Conservation (phyloP, 257 asterid genomes). For the Fraxinus americana region DNA sequence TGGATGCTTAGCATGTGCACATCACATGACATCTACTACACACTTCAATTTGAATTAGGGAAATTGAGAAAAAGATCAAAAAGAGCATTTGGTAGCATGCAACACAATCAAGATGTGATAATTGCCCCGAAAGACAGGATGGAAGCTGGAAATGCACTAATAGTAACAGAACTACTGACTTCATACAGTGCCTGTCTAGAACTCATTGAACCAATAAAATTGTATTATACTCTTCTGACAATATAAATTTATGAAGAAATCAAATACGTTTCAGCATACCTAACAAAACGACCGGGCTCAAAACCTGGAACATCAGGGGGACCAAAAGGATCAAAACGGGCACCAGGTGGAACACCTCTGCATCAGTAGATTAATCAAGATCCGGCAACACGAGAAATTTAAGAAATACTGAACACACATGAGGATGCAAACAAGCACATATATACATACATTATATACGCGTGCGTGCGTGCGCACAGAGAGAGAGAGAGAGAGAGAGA, state of each 20-base stretch:
- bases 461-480: no score
- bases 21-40: background rate
- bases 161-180: background rate
- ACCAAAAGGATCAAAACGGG: conserved; percentile 88
- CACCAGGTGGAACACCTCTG: conserved; percentile 89
- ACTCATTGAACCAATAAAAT: background rate
- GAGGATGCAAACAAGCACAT: no score
- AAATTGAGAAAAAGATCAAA: background rate
- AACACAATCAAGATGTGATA: background rate
- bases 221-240: background rate
- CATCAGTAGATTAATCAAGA: conserved; percentile 10
- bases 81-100: background rate
- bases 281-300: conserved; percentile 73
- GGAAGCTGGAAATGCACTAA: no score
- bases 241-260: background rate
- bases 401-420: background rate
- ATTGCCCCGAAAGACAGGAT: background rate
- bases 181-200: background rate
- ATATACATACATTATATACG: no score
- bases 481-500: background rate
- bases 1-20: background rate
- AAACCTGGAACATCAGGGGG: conserved; percentile 90
- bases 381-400: no score
- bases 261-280: conserved; percentile 38
- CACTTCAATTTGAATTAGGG: background rate